phyloP scores from a whole-genome alignment of 495 filamentous ascomycete species.

The Halenospora varia region DNA sequence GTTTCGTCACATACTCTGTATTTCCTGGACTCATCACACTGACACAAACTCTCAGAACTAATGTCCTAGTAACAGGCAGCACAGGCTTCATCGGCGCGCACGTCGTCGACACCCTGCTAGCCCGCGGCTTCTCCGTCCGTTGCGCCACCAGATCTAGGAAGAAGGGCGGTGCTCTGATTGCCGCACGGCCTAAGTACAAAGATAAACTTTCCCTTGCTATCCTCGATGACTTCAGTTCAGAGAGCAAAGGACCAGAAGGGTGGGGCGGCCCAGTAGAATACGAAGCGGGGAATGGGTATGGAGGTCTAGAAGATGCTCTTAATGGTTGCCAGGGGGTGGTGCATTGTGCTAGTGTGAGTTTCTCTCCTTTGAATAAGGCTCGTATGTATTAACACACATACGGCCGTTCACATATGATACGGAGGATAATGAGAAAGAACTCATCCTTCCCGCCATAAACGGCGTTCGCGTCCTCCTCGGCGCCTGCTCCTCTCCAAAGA shows the following conservation, averaged over 20 bases:
- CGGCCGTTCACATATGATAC: constrained; percentile 26
- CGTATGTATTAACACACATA: constrained; percentile 24
- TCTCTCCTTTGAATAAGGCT: neutral
- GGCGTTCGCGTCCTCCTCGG: constrained; percentile 27
- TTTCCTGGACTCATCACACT: too few species aligned
- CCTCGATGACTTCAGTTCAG: constrained; percentile 30
- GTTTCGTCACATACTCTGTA: too few species aligned
- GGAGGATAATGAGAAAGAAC: constrained; percentile 24
- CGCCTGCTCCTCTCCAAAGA: constrained; percentile 8
- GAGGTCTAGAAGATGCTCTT: constrained; percentile 18
- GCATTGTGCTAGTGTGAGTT: constrained; percentile 32
- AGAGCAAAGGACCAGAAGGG: too few species aligned
- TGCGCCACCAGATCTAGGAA: constrained; percentile 17
- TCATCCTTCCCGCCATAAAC: constrained; percentile 29
- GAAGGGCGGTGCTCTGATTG: constrained; percentile 19
- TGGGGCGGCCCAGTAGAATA: too few species aligned
- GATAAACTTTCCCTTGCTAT: constrained; percentile 25
- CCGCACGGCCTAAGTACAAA: neutral
- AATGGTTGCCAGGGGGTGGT: constrained; percentile 29
- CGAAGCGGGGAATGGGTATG: constrained; percentile 19
- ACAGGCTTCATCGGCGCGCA: constrained; percentile 35
- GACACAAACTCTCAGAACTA: too few species aligned
- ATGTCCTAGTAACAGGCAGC: constrained; percentile 27
- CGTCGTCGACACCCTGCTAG: constrained; percentile 11
- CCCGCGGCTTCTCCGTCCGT: constrained; percentile 23